Percentiles rank a stretch among this genome's conserved stretches.
Conservation (phyloP, 805 yeast species). For the Saturnispora serradocipensis region DNA sequence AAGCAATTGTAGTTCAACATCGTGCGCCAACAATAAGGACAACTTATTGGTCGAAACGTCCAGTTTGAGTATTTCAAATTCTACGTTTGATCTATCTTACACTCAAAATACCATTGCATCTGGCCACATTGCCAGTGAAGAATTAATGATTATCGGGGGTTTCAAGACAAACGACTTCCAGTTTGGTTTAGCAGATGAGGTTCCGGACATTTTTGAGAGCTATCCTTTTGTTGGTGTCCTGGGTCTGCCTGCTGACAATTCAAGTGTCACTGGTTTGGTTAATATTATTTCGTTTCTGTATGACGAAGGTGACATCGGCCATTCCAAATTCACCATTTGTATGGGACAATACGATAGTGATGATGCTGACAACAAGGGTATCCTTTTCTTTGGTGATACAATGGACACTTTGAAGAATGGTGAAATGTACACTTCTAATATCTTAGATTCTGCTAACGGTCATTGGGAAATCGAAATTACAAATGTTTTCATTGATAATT, state of each 20-base stretch:
- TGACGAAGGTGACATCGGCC: constrained; percentile 26
- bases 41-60: constrained; percentile 22
- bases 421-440: constrained; percentile 32
- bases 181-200: constrained; percentile 45
- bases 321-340: constrained; percentile 37
- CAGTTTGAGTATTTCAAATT: constrained; percentile 9
- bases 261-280: constrained; percentile 25
- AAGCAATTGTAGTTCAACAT: constrained; percentile 34
- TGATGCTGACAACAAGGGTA: constrained; percentile 28
- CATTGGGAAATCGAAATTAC: constrained; percentile 47
- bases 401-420: constrained; percentile 31
- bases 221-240: constrained; percentile 52
- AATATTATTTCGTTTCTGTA: constrained; percentile 36
- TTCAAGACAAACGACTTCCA: constrained; percentile 31
- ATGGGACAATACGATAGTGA: constrained; percentile 29
- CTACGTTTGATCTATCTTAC: constrained; percentile 40
- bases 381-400: constrained; percentile 36
- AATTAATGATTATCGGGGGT: constrained; percentile 28
- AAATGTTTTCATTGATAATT: constrained; percentile 29
- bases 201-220: constrained; percentile 43
- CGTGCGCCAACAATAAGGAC: constrained; percentile 30
- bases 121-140: constrained; percentile 38
- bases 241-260: constrained; percentile 44
- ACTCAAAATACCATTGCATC: constrained; percentile 41
- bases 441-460: constrained; percentile 25